Evolutionary conservation across 768 basidiomycete genomes (phyloP), one percentile per base, ranked within the genome.

Genomic region (Daedaleopsis nitida): DNA sequence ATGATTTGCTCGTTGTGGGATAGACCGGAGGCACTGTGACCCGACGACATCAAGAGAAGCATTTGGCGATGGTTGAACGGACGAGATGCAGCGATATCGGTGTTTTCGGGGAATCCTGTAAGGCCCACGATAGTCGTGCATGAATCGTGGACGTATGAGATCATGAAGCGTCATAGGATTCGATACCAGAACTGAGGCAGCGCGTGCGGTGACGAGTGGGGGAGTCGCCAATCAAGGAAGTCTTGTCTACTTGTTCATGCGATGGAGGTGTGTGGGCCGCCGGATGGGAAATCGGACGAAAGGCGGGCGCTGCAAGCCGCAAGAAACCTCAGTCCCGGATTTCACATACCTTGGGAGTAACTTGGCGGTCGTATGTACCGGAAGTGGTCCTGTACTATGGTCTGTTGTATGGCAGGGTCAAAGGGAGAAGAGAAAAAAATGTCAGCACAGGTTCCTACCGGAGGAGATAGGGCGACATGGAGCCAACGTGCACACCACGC

Each of bases 401-500:
- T 32, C 27, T 32, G 27, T 32, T 32, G 27, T 32, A 32, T 32
- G 27, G 47, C 35, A 38, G 47, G 56, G 45, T 35, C 34, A 17
- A 12, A 32, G 21, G 7, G 23, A 27, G 34, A 49, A 14, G 47
- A 42, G 37, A 19, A n/a, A 38, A 39, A 35, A n/a, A 37, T 23
- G 11, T 37, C 37, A n/a, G 51, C 32, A 32, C 51, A 35, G 27
- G 27, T 12, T 50, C 51, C 23, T 12, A 47, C 51, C 43, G 24
- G 49, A 19, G 62, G 57, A 45, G 62, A 51, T 63, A 63, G 21
- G n/a, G 14, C 42, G 55, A 47, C 24, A 24, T 23, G 17, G 14
- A 32, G 23, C 49, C 38, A 58, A 58, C 52, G 57, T 58, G 57
- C 45, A 17, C 14, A 37, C 57, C 62, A 58, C 53, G 53, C 47